Percentiles rank a stretch among this genome's conserved stretches.
phyloP scores from a whole-genome alignment of 768 basidiomycete species.

The Leucogyrophana mollusca region DNA sequence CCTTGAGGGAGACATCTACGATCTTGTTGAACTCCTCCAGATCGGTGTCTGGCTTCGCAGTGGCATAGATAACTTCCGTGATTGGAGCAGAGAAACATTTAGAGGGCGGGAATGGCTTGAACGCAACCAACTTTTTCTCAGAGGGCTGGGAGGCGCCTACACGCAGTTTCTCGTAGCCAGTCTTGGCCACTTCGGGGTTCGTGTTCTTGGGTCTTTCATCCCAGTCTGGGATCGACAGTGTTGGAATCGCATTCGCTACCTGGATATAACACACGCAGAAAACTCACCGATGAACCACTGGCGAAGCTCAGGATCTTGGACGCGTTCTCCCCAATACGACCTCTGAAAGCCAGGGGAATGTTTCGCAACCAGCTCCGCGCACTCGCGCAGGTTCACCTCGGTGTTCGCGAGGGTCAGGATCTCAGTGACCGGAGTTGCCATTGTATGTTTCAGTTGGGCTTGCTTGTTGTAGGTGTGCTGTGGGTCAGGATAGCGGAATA shows the following conservation, averaged over 20 bases:
- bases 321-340: background rate
- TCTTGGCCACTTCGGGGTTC: background rate
- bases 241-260: background rate
- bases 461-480: too few species aligned
- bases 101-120: background rate
- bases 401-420: background rate
- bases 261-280: background rate
- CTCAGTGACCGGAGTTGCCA: background rate
- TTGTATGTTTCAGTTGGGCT: too few species aligned
- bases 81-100: conserved; percentile 3
- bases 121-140: conserved; percentile 1
- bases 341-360: background rate
- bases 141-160: background rate
- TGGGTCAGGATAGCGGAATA: too few species aligned
- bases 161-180: background rate
- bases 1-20: background rate
- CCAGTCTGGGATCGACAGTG: background rate
- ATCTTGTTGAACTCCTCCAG: conserved; percentile 2
- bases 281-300: background rate
- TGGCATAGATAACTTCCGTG: conserved; percentile 1
- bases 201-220: background rate
- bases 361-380: background rate
- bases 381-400: background rate
- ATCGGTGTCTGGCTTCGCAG: conserved; percentile 1
- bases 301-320: conserved; percentile 5